A percentile compares a stretch with the other conserved stretches of the same genome.
These are phyloP conservation scores for Candida golubevii DNA, from an alignment of 805 yeast genomes.

Conservation along the genomic window DNA sequence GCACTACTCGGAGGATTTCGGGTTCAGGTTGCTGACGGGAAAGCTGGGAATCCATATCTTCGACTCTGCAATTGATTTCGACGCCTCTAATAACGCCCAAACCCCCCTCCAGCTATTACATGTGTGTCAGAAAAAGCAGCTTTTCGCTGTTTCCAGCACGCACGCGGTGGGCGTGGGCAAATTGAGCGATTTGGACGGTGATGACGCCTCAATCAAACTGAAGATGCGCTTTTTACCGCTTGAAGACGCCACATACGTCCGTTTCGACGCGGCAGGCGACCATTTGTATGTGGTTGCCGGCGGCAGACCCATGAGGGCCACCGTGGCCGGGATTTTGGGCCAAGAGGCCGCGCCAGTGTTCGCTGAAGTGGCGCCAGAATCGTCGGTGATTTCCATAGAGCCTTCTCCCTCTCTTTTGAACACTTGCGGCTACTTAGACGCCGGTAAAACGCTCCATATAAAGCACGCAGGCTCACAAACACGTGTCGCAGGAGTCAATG, in stretches of 20 bases:
- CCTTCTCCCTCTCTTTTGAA: slow-evolving; percentile 19
- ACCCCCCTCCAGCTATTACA: slow-evolving; percentile 30
- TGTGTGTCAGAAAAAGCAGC: slow-evolving; percentile 26
- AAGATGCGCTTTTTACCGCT: slow-evolving; percentile 5
- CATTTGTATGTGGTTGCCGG: slow-evolving; percentile 24
- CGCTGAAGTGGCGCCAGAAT: background rate
- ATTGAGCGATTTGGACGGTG: slow-evolving; percentile 28
- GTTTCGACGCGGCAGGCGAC: slow-evolving; percentile 17
- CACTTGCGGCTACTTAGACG: slow-evolving; percentile 15
- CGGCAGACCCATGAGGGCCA: slow-evolving; percentile 17
- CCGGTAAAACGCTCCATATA: slow-evolving; percentile 12
- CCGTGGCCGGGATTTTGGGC: slow-evolving; percentile 7
- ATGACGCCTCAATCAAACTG: slow-evolving; percentile 8
- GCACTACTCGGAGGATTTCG: slow-evolving; percentile 37
- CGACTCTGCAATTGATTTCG: slow-evolving; percentile 27
- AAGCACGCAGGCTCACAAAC: slow-evolving; percentile 6
- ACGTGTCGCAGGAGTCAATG: background rate
- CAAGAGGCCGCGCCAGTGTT: background rate
- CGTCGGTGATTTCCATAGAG: slow-evolving; percentile 14
- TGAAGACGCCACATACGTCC: slow-evolving; percentile 17
- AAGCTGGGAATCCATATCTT: slow-evolving; percentile 27
- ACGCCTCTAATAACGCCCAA: slow-evolving; percentile 7
- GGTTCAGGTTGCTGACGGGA: slow-evolving; percentile 39
- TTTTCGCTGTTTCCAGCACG: slow-evolving; percentile 39
- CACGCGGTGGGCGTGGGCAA: slow-evolving; percentile 31